Evolutionary conservation across 495 filamentous ascomycete species (phyloP), one percentile per base, ranked within the genome.

Genomic region (Aspergillus avenaceus): DNA sequence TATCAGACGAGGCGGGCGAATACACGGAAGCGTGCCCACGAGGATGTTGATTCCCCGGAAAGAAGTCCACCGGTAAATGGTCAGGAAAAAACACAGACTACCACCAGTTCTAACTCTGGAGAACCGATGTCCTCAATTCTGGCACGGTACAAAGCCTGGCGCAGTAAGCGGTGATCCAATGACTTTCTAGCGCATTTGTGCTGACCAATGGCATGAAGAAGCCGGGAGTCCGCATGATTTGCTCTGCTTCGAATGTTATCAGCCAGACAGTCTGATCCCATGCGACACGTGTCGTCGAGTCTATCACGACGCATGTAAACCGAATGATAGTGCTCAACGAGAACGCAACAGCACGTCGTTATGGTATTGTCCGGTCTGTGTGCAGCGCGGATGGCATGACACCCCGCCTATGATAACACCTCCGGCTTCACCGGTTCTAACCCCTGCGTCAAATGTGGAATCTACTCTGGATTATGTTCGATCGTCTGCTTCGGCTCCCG

Each of bases 291-390:
- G 53, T 38, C 21, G 25, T 12, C 22, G 41, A 24, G 45, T 25
- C 11, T 51, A 51, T 19, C 53, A 55, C 28, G 41, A 55, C 5
- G 14, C 31, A 5, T 55, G 53, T 29, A 34, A 40, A 11, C 47
- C 53, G 13, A 19, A 26, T 3, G 53, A 48, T 3, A 41, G 47
- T 14, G 12, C 43, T n/a, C n/a, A n/a, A n/a, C n/a, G n/a, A n/a
- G n/a, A n/a, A n/a, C 34, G 45, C 46, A 12, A 25, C 42, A 24
- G 38, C 47, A 9, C 22, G 11, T 12, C 16, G n/a, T 18, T 48
- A 51, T 55, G 47, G 47, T 55, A 27, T 51, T 55, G 53, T 21
- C 28, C 41, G 5, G 24, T 51, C 31, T 55, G 53, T 22, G 53
- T 55, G 14, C 5, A 32, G n/a, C 47, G 41, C 14, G 49, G 49